Evolutionary conservation across 371 early-diverging fungal genomes (phyloP).

Genomic region (Dinochytrium kinnereticum): DNA sequence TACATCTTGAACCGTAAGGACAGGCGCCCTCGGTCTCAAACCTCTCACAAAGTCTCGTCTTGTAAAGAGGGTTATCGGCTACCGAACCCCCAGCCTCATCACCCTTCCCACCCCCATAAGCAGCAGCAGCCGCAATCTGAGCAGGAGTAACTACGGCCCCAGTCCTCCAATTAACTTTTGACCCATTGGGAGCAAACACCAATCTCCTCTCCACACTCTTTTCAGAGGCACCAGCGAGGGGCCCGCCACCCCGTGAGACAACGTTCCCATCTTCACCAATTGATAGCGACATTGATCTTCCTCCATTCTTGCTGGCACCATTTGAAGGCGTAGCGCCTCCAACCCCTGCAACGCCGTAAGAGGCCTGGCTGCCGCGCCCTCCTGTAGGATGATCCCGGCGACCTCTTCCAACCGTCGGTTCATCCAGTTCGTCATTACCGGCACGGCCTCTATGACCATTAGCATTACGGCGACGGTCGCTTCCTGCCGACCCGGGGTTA

Average conservation of each 20-base stretch:
- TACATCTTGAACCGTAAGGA: constrained; percentile 79
- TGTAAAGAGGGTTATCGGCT: constrained; percentile 76
- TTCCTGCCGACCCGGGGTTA: too few species aligned
- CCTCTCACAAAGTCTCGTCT: constrained; percentile 83
- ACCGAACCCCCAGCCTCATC: neutral
- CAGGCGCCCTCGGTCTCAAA: constrained; percentile 80
- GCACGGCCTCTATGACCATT: too few species aligned
- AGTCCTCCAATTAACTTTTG: constrained; percentile 16
- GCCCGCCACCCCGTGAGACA: neutral
- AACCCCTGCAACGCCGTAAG: too few species aligned
- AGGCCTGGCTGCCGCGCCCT: too few species aligned
- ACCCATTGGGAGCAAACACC: constrained; percentile 24
- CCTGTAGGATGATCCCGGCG: too few species aligned
- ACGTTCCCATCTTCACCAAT: constrained; percentile 11
- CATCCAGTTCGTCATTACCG: too few species aligned
- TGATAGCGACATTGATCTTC: neutral
- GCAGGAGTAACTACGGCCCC: neutral
- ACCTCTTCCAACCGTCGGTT: too few species aligned
- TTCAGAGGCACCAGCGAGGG: too few species aligned
- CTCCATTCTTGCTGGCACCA: too few species aligned
- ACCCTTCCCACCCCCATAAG: neutral
- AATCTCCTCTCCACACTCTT: neutral
- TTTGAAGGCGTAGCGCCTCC: too few species aligned
- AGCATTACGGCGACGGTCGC: too few species aligned
- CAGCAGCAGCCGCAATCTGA: neutral